Conservation (phyloP, 805 yeast genomes). For the Myxozyma mucilagina region DNA sequence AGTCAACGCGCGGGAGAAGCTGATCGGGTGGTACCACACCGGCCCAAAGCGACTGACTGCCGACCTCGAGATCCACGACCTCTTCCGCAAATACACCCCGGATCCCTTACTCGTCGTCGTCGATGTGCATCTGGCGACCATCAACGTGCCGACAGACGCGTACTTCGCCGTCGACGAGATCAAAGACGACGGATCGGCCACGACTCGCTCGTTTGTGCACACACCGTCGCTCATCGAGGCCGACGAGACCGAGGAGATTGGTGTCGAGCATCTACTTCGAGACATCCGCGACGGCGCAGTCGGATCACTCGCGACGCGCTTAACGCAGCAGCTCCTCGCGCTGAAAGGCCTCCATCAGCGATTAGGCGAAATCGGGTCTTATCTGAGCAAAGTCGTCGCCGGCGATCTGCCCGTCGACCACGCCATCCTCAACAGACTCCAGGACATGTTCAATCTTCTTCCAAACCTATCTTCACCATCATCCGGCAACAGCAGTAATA, state of each 20-base stretch:
- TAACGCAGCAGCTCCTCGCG: conserved; percentile 87
- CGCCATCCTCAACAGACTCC: conserved; percentile 84
- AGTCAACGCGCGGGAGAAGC: conserved; percentile 92
- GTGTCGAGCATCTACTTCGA: conserved; percentile 92
- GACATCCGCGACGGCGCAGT: conserved; percentile 97
- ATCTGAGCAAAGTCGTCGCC: conserved; percentile 69
- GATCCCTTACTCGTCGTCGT: conserved; percentile 86
- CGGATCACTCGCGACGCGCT: conserved; percentile 80
- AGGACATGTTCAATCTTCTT: conserved; percentile 88
- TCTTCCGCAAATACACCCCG: conserved; percentile 77
- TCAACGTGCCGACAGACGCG: conserved; percentile 95
- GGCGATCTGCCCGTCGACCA: conserved; percentile 85
- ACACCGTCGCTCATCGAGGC: conserved; percentile 92
- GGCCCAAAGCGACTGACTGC: conserved; percentile 90
- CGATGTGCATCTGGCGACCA: conserved; percentile 80
- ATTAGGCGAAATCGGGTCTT: conserved; percentile 71
- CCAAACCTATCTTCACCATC: conserved; percentile 63
- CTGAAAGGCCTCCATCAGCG: conserved; percentile 81
- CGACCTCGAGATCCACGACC: conserved; percentile 87
- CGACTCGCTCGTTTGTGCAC: conserved; percentile 90
- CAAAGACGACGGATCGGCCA: conserved; percentile 90
- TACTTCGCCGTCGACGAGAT: conserved; percentile 92
- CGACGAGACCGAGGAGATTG: conserved; percentile 99
- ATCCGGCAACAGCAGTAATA: conserved; percentile 27
- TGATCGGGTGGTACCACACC: conserved; percentile 99